A percentile compares a stretch with the other conserved stretches of the same genome.
Conservation (phyloP, 305 asterid genomes). For the Fraxinus velutina region DNA sequence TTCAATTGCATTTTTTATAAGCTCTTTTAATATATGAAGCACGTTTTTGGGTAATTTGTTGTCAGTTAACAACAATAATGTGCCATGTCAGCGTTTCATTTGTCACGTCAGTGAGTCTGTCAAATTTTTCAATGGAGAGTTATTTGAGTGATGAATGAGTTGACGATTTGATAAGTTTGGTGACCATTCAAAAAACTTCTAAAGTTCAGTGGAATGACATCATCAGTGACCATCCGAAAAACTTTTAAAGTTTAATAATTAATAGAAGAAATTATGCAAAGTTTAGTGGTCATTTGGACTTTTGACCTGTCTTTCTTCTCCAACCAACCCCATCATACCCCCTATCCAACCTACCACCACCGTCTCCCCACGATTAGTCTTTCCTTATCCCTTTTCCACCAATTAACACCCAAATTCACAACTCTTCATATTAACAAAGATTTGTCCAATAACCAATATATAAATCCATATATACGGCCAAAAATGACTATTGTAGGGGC, state of each 20-base stretch:
- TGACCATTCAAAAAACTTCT: background rate
- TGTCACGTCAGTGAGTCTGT: background rate
- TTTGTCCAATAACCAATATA: no score
- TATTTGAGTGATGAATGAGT: background rate
- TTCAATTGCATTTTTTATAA: background rate
- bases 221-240: background rate
- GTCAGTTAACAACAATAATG: background rate
- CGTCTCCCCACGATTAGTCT: background rate
- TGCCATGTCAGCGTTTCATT: background rate
- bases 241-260: background rate
- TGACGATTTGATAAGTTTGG: background rate
- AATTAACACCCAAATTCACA: background rate
- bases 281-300: background rate
- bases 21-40: background rate
- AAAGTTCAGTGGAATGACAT: background rate
- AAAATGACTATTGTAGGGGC: constrained; percentile 14
- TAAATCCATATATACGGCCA: background rate
- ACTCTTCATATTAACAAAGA: background rate
- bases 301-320: background rate
- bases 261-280: no score
- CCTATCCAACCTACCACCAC: background rate
- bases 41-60: background rate
- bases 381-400: background rate
- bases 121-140: background rate
- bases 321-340: background rate